Base-by-base conservation (phyloP, 345 rosid genomes). In the Aquilaria yunnanensis region DNA sequence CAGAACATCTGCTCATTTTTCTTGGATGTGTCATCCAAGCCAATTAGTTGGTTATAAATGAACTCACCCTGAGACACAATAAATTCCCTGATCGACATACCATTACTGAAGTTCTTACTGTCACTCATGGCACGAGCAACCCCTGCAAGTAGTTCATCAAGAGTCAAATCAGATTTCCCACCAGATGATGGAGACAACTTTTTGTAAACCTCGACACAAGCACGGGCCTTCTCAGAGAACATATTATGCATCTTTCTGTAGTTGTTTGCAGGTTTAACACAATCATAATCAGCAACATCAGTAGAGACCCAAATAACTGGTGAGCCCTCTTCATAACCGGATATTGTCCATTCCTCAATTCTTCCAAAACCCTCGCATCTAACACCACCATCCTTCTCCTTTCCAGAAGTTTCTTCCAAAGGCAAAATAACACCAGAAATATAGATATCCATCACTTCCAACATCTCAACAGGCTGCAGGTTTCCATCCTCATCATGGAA, bases 261-360 rank as follows among this genome's bases (percentile, higher is more conserved):
- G 51, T 55, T 66, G 2, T 70, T 62, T 59, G 86, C 73, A 6
- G 96, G 92, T 61, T 85, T 85, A 49, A 66, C 12, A 30, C 90
- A 88, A 33, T 71, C 76, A 9, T 88, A 88, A 66, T 81, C 81
- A 4, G 92, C 88, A 55, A 74, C 12, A 9, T 82, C 82, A 5
- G 90, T 88, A 0, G 88, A 80, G 11, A 88, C 63, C 96, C 88
- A 85, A n/a, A 88, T 53, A 13, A 83, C 82, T 0, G 90, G 90
- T 0, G 66, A 76, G 2, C 88, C 92, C 33, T 80, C 88, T 71
- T 85, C 92, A 41, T 79, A 88, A 2, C 92, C 96, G 51, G 96
- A 83, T 12, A 88, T 85, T 57, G 56, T 34, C 92, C 92, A 88
- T 5, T 72, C 13, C 69, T 86, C 86, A 2, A 81, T 64, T 13